Evolutionary conservation across 192 early-diverging fungal species (phyloP).

Genomic region (Gaertneriomyces semiglobifer): DNA sequence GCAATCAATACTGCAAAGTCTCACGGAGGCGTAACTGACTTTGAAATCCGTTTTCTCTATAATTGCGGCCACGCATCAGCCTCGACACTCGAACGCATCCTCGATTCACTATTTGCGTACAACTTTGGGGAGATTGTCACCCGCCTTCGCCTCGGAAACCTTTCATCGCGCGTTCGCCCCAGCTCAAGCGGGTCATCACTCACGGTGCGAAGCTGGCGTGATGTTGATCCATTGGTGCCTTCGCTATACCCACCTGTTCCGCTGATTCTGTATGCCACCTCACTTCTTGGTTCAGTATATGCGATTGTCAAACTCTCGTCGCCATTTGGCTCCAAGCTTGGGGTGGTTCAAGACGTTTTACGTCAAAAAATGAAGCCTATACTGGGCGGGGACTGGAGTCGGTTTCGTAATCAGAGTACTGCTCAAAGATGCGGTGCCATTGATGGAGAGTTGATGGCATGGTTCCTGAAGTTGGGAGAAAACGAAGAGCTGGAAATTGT

Average conservation of each 20-base stretch:
- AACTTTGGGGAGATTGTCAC: slow-evolving; percentile 33
- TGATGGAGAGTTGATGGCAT: slow-evolving; percentile 1
- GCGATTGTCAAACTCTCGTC: too few species aligned
- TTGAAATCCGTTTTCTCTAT: neutral
- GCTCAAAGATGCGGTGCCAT: neutral
- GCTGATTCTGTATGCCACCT: too few species aligned
- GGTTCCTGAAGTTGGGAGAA: neutral
- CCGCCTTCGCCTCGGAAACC: slow-evolving; percentile 26
- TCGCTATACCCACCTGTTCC: too few species aligned
- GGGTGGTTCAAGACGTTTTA: neutral
- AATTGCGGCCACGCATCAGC: neutral
- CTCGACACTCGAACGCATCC: slow-evolving; percentile 9
- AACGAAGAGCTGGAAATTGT: neutral
- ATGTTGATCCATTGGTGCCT: too few species aligned
- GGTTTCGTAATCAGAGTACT: neutral
- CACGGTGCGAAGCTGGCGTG: too few species aligned
- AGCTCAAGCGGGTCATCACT: too few species aligned
- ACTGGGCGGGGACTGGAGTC: slow-evolving; percentile 13
- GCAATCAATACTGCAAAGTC: neutral
- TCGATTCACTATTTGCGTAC: slow-evolving; percentile 31
- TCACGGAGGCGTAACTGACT: neutral
- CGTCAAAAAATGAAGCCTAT: slow-evolving; percentile 16
- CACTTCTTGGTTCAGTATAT: too few species aligned
- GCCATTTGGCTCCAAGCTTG: too few species aligned
- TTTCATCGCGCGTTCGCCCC: neutral